Evolutionary conservation across 495 filamentous ascomycete species (phyloP), one percentile per base, ranked within the genome.

Genomic region (Aspergillus campestris): DNA sequence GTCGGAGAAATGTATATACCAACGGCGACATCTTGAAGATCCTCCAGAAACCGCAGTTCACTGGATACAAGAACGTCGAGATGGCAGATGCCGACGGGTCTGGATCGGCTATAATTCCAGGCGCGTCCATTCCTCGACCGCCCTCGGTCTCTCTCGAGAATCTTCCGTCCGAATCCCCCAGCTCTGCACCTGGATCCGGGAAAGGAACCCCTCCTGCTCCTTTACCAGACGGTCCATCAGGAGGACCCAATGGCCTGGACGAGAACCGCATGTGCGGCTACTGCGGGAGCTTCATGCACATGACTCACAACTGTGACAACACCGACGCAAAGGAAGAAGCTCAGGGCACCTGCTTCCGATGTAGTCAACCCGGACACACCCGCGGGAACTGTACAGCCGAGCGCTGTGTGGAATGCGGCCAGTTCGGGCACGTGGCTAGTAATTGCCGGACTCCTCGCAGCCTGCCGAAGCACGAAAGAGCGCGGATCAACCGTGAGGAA

Each of bases 1-100:
- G 78, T 51, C 56, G 57, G 28, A 80, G 92, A 42, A 74, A 85
- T 48, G 64, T 80, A n/a, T 95, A 92, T 56, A 90, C 83, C 0
- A 72, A 75, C 32, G 87, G 83, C 10, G 76, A 95, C 55, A 59
- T 83, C n/a, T 38, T 64, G 34, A 57, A 52, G 6, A 66, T 77
- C 40, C 65, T 83, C 10, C 56, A 63, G 38, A 65, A 64, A 47
- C 76, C 77, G 6, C 69, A 78, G 28, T 65, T 73, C 38, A 69
- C 61, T 9, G 69, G 64, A 24, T 65, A 67, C 49, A 62, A 59
- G 37, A 69, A 77, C 29, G 56, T 71, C 18, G 68, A 75, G 40
- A 78, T 77, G 75, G 31, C 48, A 10, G 72, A 77, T 45, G 56
- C 58, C 30, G 54, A 64, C 28, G 45, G 44, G 2, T 31, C 47